Percentiles rank a stretch among this genome's conserved stretches.
These are phyloP conservation scores for Mucor indicus DNA, from an alignment of 371 early-diverging fungal species.

Conservation along the genomic window DNA sequence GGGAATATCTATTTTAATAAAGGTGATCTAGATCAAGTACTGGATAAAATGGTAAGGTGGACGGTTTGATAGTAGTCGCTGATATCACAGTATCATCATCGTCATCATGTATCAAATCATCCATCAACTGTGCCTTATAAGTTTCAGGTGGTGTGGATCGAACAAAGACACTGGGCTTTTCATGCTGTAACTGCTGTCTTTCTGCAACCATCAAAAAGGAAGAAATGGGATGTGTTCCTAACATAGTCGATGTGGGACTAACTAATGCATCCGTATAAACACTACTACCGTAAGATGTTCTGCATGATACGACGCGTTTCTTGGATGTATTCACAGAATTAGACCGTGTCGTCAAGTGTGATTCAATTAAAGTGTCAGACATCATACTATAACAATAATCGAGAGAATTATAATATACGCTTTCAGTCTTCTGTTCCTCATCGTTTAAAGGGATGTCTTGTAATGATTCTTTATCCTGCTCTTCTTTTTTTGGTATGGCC, in stretches of 20 bases:
- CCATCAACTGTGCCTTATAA: slow-evolving; percentile 15
- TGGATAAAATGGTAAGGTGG: too few relatives aligned
- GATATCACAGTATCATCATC: too few relatives aligned
- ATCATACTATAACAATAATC: neutral
- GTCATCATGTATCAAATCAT: too few relatives aligned
- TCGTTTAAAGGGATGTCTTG: too few relatives aligned
- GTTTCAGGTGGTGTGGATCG: slow-evolving; percentile 6
- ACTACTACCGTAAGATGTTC: neutral
- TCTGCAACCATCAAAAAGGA: slow-evolving; percentile 13
- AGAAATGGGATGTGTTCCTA: neutral
- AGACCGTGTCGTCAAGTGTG: too few relatives aligned
- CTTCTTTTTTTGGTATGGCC: neutral
- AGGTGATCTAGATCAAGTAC: too few relatives aligned
- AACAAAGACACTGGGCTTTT: neutral
- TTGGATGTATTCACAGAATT: neutral
- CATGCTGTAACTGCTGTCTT: slow-evolving; percentile 10
- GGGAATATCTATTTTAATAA: too few relatives aligned
- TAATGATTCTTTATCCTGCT: too few relatives aligned
- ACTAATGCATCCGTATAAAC: slow-evolving; percentile 1
- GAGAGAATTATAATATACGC: too few relatives aligned
- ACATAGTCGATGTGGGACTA: slow-evolving; percentile 7
- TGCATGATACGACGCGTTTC: neutral
- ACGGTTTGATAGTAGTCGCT: too few relatives aligned
- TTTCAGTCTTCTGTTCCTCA: too few relatives aligned
- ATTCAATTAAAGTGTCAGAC: neutral